phyloP scores from a whole-genome alignment of 2,329 filamentous ascomycete genomes.

The Metarhizium album region DNA sequence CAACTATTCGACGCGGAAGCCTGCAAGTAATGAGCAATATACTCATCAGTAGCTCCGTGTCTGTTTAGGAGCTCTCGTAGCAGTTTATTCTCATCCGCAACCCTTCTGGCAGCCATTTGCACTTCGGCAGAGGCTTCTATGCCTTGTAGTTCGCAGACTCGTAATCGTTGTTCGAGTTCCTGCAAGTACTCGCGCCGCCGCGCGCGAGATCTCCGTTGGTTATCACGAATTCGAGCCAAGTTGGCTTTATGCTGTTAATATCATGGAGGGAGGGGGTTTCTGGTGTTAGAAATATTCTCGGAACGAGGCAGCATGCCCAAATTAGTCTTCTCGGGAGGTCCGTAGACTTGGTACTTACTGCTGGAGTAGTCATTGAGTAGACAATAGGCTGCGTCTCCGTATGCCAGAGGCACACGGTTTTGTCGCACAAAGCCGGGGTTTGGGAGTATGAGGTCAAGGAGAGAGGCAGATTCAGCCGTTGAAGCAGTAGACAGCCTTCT shows the following conservation, averaged over 20 bases:
- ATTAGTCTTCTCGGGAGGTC: no score
- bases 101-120: slow-evolving; percentile 56
- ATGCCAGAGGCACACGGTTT: background rate
- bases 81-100: slow-evolving; percentile 58
- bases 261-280: background rate
- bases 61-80: slow-evolving; percentile 48
- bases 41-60: slow-evolving; percentile 45
- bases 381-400: background rate
- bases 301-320: background rate
- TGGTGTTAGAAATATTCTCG: background rate
- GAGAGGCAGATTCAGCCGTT: background rate
- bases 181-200: slow-evolving; percentile 63
- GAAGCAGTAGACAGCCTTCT: background rate
- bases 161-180: slow-evolving; percentile 52
- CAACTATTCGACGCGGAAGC: slow-evolving; percentile 7
- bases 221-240: slow-evolving; percentile 56
- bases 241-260: slow-evolving; percentile 26
- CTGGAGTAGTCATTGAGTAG: slow-evolving; percentile 14
- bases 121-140: slow-evolving; percentile 61
- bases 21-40: slow-evolving; percentile 35
- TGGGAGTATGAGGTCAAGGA: slow-evolving; percentile 1
- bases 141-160: slow-evolving; percentile 52
- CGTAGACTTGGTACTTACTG: slow-evolving; percentile 9
- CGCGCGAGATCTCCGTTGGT: slow-evolving; percentile 65
- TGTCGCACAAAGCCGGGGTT: background rate